These are phyloP conservation scores for Clavispora asparagi DNA, from an alignment of 805 yeast genomes.

Conservation along the genomic window DNA sequence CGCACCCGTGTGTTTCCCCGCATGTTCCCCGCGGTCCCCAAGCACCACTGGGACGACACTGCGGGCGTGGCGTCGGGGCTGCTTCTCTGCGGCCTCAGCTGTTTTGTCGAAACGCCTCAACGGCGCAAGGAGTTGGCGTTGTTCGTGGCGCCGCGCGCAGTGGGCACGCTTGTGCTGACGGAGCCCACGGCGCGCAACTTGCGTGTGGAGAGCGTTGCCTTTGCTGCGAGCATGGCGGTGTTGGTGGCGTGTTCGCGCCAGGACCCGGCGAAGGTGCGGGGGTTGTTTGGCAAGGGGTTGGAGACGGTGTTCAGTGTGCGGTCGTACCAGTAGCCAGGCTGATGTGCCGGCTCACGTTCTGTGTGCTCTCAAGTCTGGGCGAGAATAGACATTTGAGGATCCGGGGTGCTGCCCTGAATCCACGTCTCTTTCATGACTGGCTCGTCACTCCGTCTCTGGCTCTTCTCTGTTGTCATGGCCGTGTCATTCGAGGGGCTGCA, in stretches of 20 bases:
- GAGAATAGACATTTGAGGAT: too few species aligned
- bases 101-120: conserved; percentile 32
- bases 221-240: conserved; percentile 30
- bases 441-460: too few species aligned
- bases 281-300: conserved; percentile 33
- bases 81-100: conserved; percentile 37
- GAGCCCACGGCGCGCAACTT: conserved; percentile 22
- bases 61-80: conserved; percentile 38
- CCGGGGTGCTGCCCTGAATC: too few species aligned
- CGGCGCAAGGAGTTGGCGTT: conserved; percentile 45
- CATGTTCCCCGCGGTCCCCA: conserved; percentile 32
- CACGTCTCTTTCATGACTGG: too few species aligned
- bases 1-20: conserved; percentile 36
- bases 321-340: neutral
- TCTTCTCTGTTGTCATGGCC: too few species aligned
- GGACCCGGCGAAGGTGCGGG: conserved; percentile 28
- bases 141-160: conserved; percentile 40
- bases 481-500: too few species aligned
- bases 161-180: conserved; percentile 28
- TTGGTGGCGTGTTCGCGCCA: conserved; percentile 30
- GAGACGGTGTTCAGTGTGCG: conserved; percentile 11
- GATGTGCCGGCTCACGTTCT: too few species aligned
- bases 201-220: conserved; percentile 25
- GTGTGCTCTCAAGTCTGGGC: too few species aligned
- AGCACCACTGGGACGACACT: conserved; percentile 32